These are phyloP conservation scores for Wickerhamiella vanderwaltii DNA, from an alignment of 805 yeast species.

Conservation along the genomic window DNA sequence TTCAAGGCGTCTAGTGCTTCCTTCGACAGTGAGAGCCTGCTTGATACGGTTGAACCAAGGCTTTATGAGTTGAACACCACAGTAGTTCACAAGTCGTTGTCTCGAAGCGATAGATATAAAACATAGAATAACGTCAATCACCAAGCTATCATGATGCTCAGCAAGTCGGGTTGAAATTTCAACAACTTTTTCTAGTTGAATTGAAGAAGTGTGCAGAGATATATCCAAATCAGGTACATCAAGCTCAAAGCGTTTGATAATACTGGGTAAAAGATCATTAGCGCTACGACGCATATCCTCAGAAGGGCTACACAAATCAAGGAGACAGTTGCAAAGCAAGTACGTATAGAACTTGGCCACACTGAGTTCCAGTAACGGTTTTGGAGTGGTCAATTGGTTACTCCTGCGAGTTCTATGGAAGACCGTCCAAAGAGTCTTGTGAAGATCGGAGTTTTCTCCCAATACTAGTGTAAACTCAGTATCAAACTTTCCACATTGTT, in stretches of 20 bases:
- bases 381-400: background rate
- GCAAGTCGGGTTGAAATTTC: background rate
- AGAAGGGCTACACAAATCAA: background rate
- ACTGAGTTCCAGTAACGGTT: conserved; percentile 8
- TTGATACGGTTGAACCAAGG: conserved; percentile 6
- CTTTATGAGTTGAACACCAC: background rate
- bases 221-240: background rate
- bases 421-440: conserved; percentile 1
- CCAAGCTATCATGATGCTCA: background rate
- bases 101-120: background rate
- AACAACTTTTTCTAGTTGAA: background rate
- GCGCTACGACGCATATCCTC: background rate
- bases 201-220: background rate
- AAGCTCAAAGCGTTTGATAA: background rate
- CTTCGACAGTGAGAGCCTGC: background rate
- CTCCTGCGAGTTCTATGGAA: background rate
- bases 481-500: background rate
- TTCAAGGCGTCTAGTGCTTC: background rate
- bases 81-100: background rate
- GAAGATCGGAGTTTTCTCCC: conserved; percentile 1
- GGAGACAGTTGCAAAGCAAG: conserved; percentile 2
- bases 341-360: background rate
- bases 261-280: background rate
- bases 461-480: background rate
- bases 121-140: conserved; percentile 1